phyloP scores from a whole-genome alignment of 192 early-diverging fungal genomes.

The Mortierella hygrophila region DNA sequence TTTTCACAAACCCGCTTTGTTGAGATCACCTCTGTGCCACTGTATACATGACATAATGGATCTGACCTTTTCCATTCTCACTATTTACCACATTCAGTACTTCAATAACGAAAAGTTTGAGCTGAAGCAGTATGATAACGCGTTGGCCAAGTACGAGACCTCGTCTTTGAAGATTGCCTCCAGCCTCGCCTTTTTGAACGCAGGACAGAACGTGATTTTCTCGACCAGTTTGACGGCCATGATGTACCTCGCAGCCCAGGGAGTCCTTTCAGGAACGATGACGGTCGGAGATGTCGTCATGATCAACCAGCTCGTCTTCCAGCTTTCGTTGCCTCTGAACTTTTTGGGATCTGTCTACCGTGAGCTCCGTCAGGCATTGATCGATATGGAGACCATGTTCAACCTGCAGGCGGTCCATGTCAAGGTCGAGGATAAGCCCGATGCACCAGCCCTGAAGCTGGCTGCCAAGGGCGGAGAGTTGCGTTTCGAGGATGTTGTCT shows the following conservation, averaged over 20 bases:
- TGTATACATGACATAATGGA: background rate
- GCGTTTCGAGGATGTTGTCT: conserved; percentile 87
- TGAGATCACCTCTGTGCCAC: background rate
- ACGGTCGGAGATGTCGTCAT: conserved; percentile 98
- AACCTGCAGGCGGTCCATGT: conserved; percentile 72
- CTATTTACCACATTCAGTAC: conserved; percentile 22
- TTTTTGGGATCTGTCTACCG: conserved; percentile 98
- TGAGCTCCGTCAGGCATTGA: conserved; percentile 93
- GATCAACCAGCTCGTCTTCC: conserved; percentile 99
- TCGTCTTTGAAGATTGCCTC: conserved; percentile 93
- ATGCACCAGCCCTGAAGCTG: conserved; percentile 63
- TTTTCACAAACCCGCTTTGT: conserved; percentile 6
- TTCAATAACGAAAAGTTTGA: conserved; percentile 96
- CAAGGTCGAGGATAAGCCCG: conserved; percentile 66
- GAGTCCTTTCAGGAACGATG: conserved; percentile 80
- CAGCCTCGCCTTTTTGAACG: conserved; percentile 92
- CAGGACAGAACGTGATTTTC: conserved; percentile 96
- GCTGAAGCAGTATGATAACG: conserved; percentile 87
- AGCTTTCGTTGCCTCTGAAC: conserved; percentile 96
- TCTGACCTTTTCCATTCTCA: background rate
- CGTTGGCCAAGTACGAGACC: conserved; percentile 91
- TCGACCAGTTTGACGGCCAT: conserved; percentile 91
- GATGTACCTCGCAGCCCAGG: conserved; percentile 97
- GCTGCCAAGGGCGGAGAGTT: conserved; percentile 81
- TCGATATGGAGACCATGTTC: conserved; percentile 99